Base-by-base conservation (phyloP, 208 protist species). In the Trichomonas gallinae region DNA sequence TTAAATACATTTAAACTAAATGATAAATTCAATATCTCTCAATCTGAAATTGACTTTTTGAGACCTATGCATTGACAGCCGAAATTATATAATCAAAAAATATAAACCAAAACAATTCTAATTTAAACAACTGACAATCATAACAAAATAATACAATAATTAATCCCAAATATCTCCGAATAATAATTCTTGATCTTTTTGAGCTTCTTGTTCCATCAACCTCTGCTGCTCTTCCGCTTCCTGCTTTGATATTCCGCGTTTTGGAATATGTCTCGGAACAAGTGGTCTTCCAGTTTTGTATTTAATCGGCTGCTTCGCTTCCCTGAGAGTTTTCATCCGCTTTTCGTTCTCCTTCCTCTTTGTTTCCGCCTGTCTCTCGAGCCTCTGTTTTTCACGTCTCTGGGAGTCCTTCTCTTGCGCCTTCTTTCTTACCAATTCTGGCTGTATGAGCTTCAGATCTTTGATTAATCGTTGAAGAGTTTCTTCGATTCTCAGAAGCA, bases 161-260 rank as follows among this genome's bases (percentile, higher is more conserved):
- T 93, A 93, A 58, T 93, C 87, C 87, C 87, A 93, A 51, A 93
- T 93, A 6, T 23, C 13, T 34, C 87, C 87, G 46, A 51, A 93
- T 38, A 93, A 93, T 15, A 93, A 38, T 42, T 93, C 34, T 3
- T 51, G 44, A 51, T 93, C 87, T 31, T 42, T 44, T 93, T 93
- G 15, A 49, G 17, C 17, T 93, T 51, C 40, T 38, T 23, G 40
- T 38, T 58, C n/a, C 21, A n/a, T 21, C 1, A 51, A 0, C 8
- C 31, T 48, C 44, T 36, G 31, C n/a, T 51, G 6, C 44, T 93
- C 87, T 51, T 93, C 87, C 46, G 40, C 44, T 38, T 93, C 44
- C 31, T 93, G 40, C 44, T 44, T 93, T 9, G 40, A 48, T 38
- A 48, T 26, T 42, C 8, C 44, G 17, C 34, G 6, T 6, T 42